Evolutionary conservation across 352 stramenopile species (phyloP), one percentile per base, ranked within the genome.

Genomic region (Phytophthora kernoviae): DNA sequence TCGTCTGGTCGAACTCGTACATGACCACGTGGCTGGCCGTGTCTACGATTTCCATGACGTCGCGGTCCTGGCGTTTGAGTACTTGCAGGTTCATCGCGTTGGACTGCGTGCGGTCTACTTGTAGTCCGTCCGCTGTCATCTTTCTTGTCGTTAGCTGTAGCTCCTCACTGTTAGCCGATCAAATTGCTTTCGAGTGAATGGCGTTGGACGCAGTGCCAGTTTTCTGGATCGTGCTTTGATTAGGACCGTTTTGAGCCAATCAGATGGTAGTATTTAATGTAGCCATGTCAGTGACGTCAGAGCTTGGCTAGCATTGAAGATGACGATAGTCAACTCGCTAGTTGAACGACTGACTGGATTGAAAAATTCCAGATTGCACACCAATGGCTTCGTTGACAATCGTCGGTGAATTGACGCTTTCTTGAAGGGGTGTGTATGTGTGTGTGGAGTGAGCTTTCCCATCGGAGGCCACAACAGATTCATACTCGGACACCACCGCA

Each of bases 71-170:
- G 40, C 87, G 82, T 71, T 90, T 90, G 34, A 95, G 77, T 55
- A 93, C 87, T 63, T 93, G 84, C 56, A 95, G 60, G 66, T 95
- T 95, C 81, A 95, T 89, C 17, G 82, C 87, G 52, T 95, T 85
- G 36, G 76, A 93, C 70, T 95, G 87, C 64, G 82, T 70, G 59
- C 83, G 84, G 68, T 95, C 84, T 51, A 93, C 73, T 40, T 81
- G 77, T 39, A 90, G 62, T 49, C 37, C 58, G 49, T 81, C 63
- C 30, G 66, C 34, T 26, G 71, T 65, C 73, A 85, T 85, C 57
- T 44, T 42, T 12, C 34, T 53, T 5, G 4, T n/a, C 10, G 33
- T 39, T 14, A 11, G 30, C 30, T n/a, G 27, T 59, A 44, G 14
- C 24, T 56, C 6, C 34, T 55, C 22, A 17, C 34, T 15, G 34